phyloP scores from a whole-genome alignment of 352 stramenopile genomes.

The Phytophthora agathidicida region DNA sequence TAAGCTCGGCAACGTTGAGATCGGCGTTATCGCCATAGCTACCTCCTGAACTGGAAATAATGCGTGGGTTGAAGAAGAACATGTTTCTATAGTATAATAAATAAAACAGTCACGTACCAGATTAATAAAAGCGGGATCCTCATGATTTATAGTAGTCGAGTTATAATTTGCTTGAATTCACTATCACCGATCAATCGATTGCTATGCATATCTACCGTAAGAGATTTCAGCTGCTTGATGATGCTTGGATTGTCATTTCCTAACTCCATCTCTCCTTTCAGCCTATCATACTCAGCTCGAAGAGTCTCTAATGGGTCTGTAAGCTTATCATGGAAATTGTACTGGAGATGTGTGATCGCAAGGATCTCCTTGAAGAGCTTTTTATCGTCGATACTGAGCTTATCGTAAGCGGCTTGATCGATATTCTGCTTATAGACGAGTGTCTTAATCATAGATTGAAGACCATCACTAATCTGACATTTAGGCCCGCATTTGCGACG shows the following conservation, averaged over 20 bases:
- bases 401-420: conserved; percentile 10
- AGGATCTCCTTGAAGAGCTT: conserved; percentile 18
- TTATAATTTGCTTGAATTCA: conserved; percentile 23
- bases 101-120: too few species aligned
- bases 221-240: conserved; percentile 10
- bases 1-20: conserved; percentile 18
- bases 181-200: conserved; percentile 22
- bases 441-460: conserved; percentile 6
- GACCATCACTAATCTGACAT: not conserved
- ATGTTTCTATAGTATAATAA: conserved; percentile 12
- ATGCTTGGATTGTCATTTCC: too few species aligned
- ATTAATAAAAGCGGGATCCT: too few species aligned
- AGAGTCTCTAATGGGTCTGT: conserved; percentile 12
- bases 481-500: conserved; percentile 10
- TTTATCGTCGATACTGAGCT: conserved; percentile 14
- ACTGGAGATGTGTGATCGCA: conserved; percentile 10
- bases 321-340: conserved; percentile 9
- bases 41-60: conserved; percentile 24
- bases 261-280: conserved; percentile 3
- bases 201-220: conserved; percentile 26
- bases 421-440: conserved; percentile 6
- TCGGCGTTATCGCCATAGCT: conserved; percentile 32
- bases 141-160: conserved; percentile 21
- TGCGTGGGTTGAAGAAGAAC: conserved; percentile 27
- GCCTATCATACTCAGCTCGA: conserved; percentile 20